Evolutionary conservation across 768 basidiomycete genomes (phyloP).

Genomic region (Hortiboletus campestris): DNA sequence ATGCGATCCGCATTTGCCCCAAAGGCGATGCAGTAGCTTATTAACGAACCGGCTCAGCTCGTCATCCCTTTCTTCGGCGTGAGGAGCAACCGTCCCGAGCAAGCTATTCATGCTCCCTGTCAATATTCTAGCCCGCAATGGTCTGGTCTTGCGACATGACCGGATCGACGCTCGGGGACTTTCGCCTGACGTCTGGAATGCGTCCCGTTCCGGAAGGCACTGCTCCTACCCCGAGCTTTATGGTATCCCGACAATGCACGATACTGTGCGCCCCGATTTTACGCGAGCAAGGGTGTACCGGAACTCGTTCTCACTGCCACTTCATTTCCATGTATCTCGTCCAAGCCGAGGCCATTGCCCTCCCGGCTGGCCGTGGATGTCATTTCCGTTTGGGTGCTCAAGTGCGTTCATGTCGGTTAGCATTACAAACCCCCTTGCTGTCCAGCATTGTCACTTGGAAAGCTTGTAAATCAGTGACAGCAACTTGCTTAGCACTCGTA

Average conservation of each 20-base stretch:
- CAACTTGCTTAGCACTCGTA: background rate
- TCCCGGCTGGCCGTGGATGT: constrained; percentile 2
- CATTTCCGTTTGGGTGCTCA: constrained; percentile 17
- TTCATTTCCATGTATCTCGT: background rate
- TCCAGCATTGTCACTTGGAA: background rate
- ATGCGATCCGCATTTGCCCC: constrained; percentile 19
- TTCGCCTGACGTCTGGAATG: background rate
- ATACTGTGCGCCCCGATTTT: background rate
- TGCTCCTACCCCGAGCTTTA: background rate
- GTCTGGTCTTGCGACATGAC: constrained; percentile 15
- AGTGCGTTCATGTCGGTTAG: constrained; percentile 9
- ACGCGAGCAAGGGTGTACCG: background rate
- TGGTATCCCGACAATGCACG: constrained; percentile 2
- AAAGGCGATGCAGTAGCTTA: constrained; percentile 2
- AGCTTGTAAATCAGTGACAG: constrained; percentile 7
- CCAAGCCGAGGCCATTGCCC: background rate
- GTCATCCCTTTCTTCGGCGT: constrained; percentile 6
- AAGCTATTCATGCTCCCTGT: background rate
- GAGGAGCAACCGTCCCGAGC: background rate
- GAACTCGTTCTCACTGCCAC: background rate
- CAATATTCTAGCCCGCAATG: background rate
- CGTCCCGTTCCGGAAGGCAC: background rate
- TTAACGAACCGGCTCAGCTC: constrained; percentile 24
- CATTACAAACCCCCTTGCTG: background rate
- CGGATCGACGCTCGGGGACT: constrained; percentile 22